These are phyloP conservation scores for Bipolaris victoriae DNA, from an alignment of 2,329 filamentous ascomycete genomes.

Conservation along the genomic window DNA sequence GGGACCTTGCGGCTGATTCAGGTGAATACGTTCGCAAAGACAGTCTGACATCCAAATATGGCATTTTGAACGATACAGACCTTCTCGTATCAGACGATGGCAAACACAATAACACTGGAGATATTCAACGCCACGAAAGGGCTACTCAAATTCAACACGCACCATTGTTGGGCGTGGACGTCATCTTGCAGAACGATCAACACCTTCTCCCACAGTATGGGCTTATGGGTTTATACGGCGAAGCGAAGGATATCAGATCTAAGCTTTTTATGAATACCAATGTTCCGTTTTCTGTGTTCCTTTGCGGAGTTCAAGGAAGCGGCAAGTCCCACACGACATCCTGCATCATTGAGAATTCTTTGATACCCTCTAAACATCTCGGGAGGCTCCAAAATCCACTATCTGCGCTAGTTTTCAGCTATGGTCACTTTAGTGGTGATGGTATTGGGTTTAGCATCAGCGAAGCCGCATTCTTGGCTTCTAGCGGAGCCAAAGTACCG, in stretches of 20 bases:
- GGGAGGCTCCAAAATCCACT: constrained; percentile 59
- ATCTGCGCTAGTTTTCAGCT: constrained; percentile 66
- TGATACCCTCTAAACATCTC: constrained; percentile 53
- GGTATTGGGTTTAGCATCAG: constrained; percentile 59
- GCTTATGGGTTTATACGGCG: background rate
- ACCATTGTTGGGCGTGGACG: background rate
- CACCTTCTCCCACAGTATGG: constrained; percentile 2
- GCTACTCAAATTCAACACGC: background rate
- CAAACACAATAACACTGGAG: background rate
- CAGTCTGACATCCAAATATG: background rate
- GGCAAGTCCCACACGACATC: constrained; percentile 68
- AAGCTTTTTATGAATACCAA: constrained; percentile 60
- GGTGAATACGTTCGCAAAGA: background rate
- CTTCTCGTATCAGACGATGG: background rate
- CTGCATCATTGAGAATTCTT: constrained; percentile 56
- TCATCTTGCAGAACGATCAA: background rate
- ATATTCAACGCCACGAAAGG: background rate
- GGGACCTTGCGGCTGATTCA: background rate
- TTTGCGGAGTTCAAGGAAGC: constrained; percentile 68
- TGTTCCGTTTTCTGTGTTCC: constrained; percentile 64
- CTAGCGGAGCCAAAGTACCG: constrained; percentile 19
- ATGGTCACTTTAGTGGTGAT: constrained; percentile 53
- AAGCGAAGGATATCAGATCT: background rate
- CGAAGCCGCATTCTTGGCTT: constrained; percentile 63
- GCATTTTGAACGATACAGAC: background rate